Conservation (phyloP, 352 stramenopile genomes). For the Phytopythium vexans region DNA sequence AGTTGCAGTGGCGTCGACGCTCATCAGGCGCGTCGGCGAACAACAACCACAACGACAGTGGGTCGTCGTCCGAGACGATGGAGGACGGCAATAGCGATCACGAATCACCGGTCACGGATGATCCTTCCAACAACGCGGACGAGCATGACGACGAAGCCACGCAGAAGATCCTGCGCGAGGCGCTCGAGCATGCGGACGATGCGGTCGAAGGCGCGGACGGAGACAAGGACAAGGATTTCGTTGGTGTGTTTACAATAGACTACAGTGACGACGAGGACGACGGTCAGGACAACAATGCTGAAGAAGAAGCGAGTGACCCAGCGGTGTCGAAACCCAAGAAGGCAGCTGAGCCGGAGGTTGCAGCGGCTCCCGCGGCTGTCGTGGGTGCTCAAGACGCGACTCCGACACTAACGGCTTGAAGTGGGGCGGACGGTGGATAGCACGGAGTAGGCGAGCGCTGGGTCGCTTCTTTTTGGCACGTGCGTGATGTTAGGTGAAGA, state of each 20-base stretch:
- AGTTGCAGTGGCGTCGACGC: slow-evolving; percentile 51
- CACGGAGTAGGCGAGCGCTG: not conserved
- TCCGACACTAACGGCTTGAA: slow-evolving; percentile 12
- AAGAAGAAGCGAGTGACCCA: slow-evolving; percentile 8
- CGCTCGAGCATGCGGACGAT: slow-evolving; percentile 27
- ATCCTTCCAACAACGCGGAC: slow-evolving; percentile 29
- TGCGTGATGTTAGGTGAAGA: too few species aligned
- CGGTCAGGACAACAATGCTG: not conserved
- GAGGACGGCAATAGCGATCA: slow-evolving; percentile 67
- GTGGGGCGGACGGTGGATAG: not conserved
- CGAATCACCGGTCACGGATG: slow-evolving; percentile 45
- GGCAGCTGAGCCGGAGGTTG: not conserved
- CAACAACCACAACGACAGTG: slow-evolving; percentile 49
- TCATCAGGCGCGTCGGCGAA: slow-evolving; percentile 22
- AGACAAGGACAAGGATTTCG: slow-evolving; percentile 40
- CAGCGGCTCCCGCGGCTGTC: not conserved
- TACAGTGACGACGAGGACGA: slow-evolving; percentile 72
- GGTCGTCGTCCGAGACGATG: slow-evolving; percentile 60
- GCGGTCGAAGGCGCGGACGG: slow-evolving; percentile 10
- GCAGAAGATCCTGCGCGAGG: slow-evolving; percentile 36
- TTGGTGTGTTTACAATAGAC: slow-evolving; percentile 79
- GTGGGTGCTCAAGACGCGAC: not conserved
- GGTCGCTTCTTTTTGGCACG: not conserved
- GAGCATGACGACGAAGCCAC: slow-evolving; percentile 26
- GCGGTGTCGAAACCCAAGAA: not conserved